phyloP scores from a whole-genome alignment of 768 basidiomycete species.

The Boletales sp. region DNA sequence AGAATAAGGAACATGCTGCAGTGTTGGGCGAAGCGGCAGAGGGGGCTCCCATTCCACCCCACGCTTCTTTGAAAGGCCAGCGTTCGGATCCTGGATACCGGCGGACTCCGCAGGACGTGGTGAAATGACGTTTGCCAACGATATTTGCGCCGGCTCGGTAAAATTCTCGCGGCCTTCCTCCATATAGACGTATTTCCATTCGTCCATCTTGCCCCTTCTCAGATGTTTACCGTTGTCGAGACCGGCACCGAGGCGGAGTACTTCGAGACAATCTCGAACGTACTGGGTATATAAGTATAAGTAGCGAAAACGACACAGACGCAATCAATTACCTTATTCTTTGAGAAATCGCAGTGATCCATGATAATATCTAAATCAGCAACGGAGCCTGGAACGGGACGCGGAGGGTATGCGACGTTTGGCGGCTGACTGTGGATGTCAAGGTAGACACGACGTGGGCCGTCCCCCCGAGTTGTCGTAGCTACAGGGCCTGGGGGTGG shows the following conservation, averaged over 20 bases:
- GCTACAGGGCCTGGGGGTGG: constrained; percentile 44
- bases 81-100: constrained; percentile 43
- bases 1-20: constrained; percentile 54
- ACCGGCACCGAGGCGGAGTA: constrained; percentile 85
- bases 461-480: constrained; percentile 64
- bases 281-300: constrained; percentile 48
- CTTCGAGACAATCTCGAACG: constrained; percentile 96
- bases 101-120: constrained; percentile 28
- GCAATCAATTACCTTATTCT: constrained; percentile 53
- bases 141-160: constrained; percentile 32
- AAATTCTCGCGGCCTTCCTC: constrained; percentile 51
- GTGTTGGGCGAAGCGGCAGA: constrained; percentile 44
- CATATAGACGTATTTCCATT: constrained; percentile 86
- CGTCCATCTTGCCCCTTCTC: constrained; percentile 70
- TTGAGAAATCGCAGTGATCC: constrained; percentile 90
- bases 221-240: constrained; percentile 78
- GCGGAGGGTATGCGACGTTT: constrained; percentile 77
- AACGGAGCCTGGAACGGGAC: constrained; percentile 80
- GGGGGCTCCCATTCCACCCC: constrained; percentile 59
- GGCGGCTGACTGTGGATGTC: constrained; percentile 61
- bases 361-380: constrained; percentile 87
- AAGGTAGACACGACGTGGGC: constrained; percentile 75
- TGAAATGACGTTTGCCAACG: constrained; percentile 29
- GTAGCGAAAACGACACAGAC: neutral
- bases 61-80: constrained; percentile 55